Conservation (phyloP, 495 filamentous ascomycete genomes). For the Neurospora hispaniola region DNA sequence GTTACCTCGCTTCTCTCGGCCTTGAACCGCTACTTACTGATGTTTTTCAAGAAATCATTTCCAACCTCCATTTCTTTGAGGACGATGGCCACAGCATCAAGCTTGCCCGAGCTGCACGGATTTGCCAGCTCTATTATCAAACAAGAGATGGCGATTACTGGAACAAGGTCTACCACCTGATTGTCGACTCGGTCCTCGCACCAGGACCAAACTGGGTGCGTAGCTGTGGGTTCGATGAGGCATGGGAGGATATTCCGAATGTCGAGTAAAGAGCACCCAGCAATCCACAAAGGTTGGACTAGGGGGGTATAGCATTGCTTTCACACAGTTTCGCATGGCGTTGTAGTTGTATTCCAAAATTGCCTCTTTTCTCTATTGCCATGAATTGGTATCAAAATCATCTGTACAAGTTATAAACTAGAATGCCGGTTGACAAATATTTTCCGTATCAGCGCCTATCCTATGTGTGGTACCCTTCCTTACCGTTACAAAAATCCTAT, state of each 20-base stretch:
- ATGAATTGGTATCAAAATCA: constrained; percentile 15
- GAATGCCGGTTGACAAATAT: neutral
- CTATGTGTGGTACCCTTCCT: neutral
- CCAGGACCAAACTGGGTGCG: constrained; percentile 41
- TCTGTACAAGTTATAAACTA: neutral
- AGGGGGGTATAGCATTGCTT: neutral
- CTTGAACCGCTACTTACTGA: neutral
- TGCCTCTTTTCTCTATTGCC: neutral
- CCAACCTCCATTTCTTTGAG: constrained; percentile 37
- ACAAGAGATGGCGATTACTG: constrained; percentile 41
- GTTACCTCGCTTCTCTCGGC: neutral
- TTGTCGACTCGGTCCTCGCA: constrained; percentile 44
- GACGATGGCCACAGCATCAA: constrained; percentile 80
- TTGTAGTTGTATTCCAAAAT: neutral
- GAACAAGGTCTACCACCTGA: constrained; percentile 57
- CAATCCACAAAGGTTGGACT: neutral
- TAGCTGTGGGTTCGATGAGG: constrained; percentile 44
- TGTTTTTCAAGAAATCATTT: constrained; percentile 34
- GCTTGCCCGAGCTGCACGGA: constrained; percentile 53
- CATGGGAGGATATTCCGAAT: constrained; percentile 36
- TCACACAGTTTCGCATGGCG: neutral
- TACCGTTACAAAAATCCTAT: neutral
- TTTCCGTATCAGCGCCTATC: neutral
- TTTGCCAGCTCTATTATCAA: constrained; percentile 21
- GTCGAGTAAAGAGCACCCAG: neutral